These are phyloP conservation scores for Neostapfia colusana DNA, from an alignment of 176 grass and related monocot species.

Conservation along the genomic window DNA sequence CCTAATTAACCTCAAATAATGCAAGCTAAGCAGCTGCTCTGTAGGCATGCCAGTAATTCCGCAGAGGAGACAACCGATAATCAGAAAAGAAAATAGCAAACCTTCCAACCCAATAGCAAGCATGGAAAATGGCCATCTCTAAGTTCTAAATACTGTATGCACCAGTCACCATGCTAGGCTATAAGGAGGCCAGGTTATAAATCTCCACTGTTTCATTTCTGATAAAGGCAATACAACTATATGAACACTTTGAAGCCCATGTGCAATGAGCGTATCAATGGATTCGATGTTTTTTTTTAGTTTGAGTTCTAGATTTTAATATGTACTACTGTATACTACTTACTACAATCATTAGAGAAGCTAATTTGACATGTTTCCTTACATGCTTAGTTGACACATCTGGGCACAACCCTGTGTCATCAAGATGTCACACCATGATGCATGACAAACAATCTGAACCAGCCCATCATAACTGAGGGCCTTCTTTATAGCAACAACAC, in stretches of 20 bases:
- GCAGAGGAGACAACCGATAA: not conserved
- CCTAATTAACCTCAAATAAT: constrained; percentile 1
- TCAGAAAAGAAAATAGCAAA: not conserved
- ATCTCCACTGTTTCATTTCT: not conserved
- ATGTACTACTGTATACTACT: not conserved
- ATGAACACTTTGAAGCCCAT: not conserved
- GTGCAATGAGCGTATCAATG: not conserved
- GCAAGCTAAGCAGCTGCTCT: not conserved
- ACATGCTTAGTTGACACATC: constrained; percentile 15
- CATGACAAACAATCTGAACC: constrained; percentile 7
- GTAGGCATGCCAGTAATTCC: constrained; percentile 2
- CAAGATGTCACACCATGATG: not conserved
- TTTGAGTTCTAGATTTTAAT: not conserved
- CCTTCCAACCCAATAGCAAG: not conserved
- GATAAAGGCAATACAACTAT: constrained; percentile 3
- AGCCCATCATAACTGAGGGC: not conserved
- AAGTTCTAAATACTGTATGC: not conserved
- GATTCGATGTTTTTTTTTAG: not conserved
- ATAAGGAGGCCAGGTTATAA: not conserved
- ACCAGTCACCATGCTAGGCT: not conserved
- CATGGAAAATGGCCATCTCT: not conserved
- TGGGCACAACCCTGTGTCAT: not conserved
- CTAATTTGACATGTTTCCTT: constrained; percentile 2
- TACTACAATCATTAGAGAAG: not conserved
- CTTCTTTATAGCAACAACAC: not conserved